Conservation (phyloP, 179 eudicot species). For the Actinidia polygama region DNA sequence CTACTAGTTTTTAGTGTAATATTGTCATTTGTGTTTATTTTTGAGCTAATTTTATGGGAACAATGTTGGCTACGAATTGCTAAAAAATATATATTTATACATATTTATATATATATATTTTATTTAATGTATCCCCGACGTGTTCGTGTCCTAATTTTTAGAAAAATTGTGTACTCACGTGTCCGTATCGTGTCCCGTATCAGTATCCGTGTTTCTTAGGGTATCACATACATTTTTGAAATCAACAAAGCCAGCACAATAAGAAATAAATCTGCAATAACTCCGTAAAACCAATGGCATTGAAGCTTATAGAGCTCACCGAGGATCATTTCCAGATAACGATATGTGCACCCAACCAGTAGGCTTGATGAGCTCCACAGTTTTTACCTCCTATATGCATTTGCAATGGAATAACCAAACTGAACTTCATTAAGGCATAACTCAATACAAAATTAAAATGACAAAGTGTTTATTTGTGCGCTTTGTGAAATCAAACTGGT, state of each 20-base stretch:
- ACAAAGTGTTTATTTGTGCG: not conserved
- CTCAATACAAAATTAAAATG: not conserved
- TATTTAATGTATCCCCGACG: not conserved
- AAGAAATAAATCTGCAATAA: not conserved
- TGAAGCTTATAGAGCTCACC: conserved; percentile 44
- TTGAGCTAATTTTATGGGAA: not conserved
- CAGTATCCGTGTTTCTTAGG: no score
- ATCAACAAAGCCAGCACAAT: not conserved
- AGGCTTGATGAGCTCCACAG: conserved; percentile 85
- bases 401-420: conserved; percentile 21
- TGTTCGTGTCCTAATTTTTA: not conserved
- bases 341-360: conserved; percentile 84
- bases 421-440: conserved; percentile 13
- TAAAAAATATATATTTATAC: not conserved
- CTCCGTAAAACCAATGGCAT: not conserved
- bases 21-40: not conserved
- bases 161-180: not conserved
- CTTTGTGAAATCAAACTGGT: not conserved
- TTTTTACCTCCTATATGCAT: conserved; percentile 70
- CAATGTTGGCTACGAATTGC: no score
- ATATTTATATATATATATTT: not conserved
- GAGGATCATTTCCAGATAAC: conserved; percentile 86
- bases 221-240: not conserved
- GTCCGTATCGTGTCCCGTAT: no score
- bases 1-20: not conserved